Evolutionary conservation across 2,329 filamentous ascomycete genomes (phyloP).

Genomic region (Aspergillus latus): DNA sequence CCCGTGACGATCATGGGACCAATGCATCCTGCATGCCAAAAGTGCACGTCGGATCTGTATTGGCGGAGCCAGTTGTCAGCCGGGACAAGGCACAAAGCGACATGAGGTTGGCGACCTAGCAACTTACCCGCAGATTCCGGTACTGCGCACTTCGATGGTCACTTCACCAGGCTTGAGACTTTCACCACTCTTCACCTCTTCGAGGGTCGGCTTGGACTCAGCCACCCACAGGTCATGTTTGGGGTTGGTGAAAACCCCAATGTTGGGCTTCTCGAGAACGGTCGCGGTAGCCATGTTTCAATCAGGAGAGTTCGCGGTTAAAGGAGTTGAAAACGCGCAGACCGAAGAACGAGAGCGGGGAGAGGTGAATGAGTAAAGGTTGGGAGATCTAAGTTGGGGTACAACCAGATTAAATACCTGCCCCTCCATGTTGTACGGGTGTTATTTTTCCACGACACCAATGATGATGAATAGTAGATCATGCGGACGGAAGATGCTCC

Average conservation of each 20-base stretch:
- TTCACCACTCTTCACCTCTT: constrained; percentile 68
- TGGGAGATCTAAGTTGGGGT: not conserved
- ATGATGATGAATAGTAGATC: constrained; percentile 1
- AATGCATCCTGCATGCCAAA: constrained; percentile 94
- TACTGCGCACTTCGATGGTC: constrained; percentile 84
- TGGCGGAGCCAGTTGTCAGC: constrained; percentile 12
- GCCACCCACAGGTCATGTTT: constrained; percentile 87
- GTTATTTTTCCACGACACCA: constrained; percentile 5
- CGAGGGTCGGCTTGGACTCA: constrained; percentile 71
- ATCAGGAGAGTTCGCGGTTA: constrained; percentile 2
- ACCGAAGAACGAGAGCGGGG: not conserved
- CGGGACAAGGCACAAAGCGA: not conserved
- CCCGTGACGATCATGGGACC: constrained; percentile 90
- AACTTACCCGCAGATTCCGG: constrained; percentile 86
- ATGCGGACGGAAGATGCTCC: constrained; percentile 4
- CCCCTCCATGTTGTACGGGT: constrained; percentile 19
- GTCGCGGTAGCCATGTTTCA: constrained; percentile 32
- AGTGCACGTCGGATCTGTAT: constrained; percentile 83
- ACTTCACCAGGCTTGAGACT: constrained; percentile 79
- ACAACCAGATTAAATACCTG: constrained; percentile 21
- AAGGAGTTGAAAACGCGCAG: not conserved
- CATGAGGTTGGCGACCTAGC: not conserved
- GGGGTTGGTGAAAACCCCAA: constrained; percentile 94
- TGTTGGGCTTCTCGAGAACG: constrained; percentile 72
- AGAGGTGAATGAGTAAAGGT: not conserved